Evolutionary conservation across 1,284 basidiomycete species (phyloP), one percentile per base, ranked within the genome.

Genomic region (Austropuccinia psidii): DNA sequence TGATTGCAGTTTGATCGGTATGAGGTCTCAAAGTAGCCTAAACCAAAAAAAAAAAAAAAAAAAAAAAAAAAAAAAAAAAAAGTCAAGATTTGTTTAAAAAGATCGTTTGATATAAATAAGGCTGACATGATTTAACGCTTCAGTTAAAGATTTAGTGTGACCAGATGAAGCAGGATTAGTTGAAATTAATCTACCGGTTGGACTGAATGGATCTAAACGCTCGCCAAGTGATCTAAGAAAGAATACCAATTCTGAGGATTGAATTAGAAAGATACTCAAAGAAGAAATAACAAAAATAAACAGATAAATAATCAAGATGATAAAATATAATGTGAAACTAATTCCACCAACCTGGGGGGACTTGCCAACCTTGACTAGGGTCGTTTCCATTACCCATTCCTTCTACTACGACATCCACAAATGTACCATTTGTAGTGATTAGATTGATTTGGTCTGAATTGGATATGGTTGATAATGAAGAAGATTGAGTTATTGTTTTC

Each of bases 381-480:
- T 64, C 70, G 19, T 49, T 62, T 50, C 70, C 70, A 17, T 49
- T 60, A 24, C 60, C 70, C 70, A 73, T 73, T 11, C 70, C 70
- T 73, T 73, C 70, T 49, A 73, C 70, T 43, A 73, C 60, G 47
- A 73, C 70, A 65, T 73, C 70, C 49, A 73, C 37, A 11, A 73
- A 49, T 4, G 68, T 72, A 17, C 57, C 60, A 41, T 72, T 61
- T 2, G 57, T 72, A 1, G 68, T 70, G n/a, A n/a, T n/a, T n/a
- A n/a, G n/a, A n/a, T n/a, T n/a, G n/a, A n/a, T n/a, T n/a, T n/a
- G n/a, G n/a, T n/a, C n/a, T n/a, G n/a, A n/a, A n/a, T n/a, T n/a
- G n/a, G n/a, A n/a, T n/a, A n/a, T n/a, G n/a, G n/a, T n/a, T n/a
- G n/a, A n/a, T n/a, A n/a, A n/a, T n/a, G n/a, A n/a, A n/a, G n/a